A percentile compares a stretch with the other conserved stretches of the same genome.
Conservation (phyloP, 805 yeast genomes). For the Sugiyamaella valdiviana region DNA sequence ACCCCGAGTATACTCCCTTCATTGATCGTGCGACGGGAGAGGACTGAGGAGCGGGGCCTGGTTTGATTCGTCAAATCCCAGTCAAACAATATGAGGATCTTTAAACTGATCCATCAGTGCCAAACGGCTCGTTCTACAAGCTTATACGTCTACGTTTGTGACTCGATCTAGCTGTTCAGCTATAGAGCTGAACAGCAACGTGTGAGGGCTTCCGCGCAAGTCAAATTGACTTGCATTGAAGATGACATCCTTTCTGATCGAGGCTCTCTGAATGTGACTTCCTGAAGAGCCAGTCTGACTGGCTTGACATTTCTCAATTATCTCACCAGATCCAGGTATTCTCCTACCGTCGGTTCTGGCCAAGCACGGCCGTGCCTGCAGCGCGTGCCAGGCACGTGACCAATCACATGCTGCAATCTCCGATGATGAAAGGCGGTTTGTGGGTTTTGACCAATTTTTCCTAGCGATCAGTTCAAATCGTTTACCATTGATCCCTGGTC, state of each 20-base stretch:
- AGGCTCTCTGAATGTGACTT: too few relatives aligned
- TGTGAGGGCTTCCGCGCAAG: too few relatives aligned
- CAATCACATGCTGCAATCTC: background rate
- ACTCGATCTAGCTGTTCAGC: background rate
- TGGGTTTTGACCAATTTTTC: too few relatives aligned
- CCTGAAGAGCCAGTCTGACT: too few relatives aligned
- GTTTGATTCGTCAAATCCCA: background rate
- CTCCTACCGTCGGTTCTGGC: background rate
- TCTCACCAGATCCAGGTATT: background rate
- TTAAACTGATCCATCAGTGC: background rate
- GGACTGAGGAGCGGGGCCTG: background rate
- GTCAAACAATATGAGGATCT: background rate
- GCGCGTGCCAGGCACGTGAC: background rate
- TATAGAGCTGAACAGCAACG: too few relatives aligned
- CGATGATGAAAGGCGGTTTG: background rate
- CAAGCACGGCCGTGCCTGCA: background rate
- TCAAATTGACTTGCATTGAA: background rate
- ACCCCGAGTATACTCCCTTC: conserved; percentile 43
- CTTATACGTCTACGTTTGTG: background rate
- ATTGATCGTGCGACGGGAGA: conserved; percentile 8
- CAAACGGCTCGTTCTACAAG: background rate
- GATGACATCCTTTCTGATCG: too few relatives aligned
- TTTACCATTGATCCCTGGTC: too few relatives aligned
- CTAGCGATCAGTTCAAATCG: too few relatives aligned
- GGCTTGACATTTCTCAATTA: too few relatives aligned